Evolutionary conservation across 352 stramenopile species (phyloP), one percentile per base, ranked within the genome.

Genomic region (Phytopythium helicoides): DNA sequence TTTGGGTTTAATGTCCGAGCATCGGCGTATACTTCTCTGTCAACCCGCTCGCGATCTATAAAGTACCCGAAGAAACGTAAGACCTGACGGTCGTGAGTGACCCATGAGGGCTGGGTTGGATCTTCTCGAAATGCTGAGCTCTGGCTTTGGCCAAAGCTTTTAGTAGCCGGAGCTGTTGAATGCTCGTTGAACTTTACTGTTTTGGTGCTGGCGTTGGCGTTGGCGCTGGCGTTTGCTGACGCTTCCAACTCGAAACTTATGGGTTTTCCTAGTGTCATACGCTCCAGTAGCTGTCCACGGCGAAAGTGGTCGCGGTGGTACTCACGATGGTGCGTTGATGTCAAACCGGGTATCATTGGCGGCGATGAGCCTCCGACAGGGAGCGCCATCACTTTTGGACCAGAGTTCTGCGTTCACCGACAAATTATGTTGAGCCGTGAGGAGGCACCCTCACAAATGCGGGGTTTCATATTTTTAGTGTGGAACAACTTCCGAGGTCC

Each of bases 21-120:
- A 21, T 64, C 54, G 14, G 41, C 50, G 47, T 34, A 34, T 45
- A 50, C 44, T 34, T 67, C 52, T 14, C 55, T 46, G 49, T 58
- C 47, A 40, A 64, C 53, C 52, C 37, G 42, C 37, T 64, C 39
- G 45, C 66, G 62, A 31, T 86, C 66, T 6, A 62, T 54, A 41
- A 95, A 97, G 60, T 95, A 98, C 2, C 76, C 84, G 40, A 91
- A 96, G 70, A 96, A 97, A 18, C 90, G 85, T 35, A 98, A 69
- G 36, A 97, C 89, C 31, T 93, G 76, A 10, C 77, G 67, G 46
- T 89, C 78, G 63, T 87, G 63, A 7, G 78, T 87, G 59, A 91
- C 64, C 78, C 84, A 92, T 21, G 58, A 52, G 15, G 77, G 80
- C 39, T 81, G 68, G n/a, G 56, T 70, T 11, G 61, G 42, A 46